Evolutionary conservation across 164 flowering plant genomes (phyloP), one percentile per base, ranked within the genome.

Genomic region (Santalum album): DNA sequence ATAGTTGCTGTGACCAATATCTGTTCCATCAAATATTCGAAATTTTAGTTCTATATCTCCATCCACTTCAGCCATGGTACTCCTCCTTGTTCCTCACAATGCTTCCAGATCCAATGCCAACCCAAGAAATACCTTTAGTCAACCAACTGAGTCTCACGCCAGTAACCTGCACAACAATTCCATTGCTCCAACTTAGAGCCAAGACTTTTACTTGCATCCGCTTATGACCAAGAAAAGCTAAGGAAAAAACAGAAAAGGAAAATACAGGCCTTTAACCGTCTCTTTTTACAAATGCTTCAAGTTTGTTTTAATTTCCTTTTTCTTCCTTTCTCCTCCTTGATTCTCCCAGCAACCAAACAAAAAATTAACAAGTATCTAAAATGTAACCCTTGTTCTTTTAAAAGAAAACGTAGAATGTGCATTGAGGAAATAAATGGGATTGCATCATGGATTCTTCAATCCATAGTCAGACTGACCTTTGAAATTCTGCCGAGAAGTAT

Each of bases 11-110:
- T 72, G 67, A 38, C 67, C 64, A 35, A 72, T 68, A 65, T 76
- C 80, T 18, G 77, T 73, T 51, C 80, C 80, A 63, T 73, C 80
- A 42, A 49, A 76, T 17, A 76, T 67, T 1, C 80, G 72, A 25
- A 76, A 76, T 53, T 76, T 76, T 51, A 79, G 76, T 50, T 79
- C 79, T 17, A 79, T 56, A 21, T 39, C 35, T 23, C 64, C 72
- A 46, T 70, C 72, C 57, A 61, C 69, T 50, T 66, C 76, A 27
- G 71, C 73, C 83, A 75, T 78, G 26, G 35, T 52, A 53, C 34
- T 18, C 56, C 27, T 53, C 43, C 61, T 38, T 48, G 43, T 46
- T 20, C 39, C 34, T 35, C 1, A 17, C 17, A 32, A 39, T 42
- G 29, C 22, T 23, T 1, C 50, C 46, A 53, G 26, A 23, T 45